Conservation (phyloP, 2,329 filamentous ascomycete species). For the Alternaria viburni region DNA sequence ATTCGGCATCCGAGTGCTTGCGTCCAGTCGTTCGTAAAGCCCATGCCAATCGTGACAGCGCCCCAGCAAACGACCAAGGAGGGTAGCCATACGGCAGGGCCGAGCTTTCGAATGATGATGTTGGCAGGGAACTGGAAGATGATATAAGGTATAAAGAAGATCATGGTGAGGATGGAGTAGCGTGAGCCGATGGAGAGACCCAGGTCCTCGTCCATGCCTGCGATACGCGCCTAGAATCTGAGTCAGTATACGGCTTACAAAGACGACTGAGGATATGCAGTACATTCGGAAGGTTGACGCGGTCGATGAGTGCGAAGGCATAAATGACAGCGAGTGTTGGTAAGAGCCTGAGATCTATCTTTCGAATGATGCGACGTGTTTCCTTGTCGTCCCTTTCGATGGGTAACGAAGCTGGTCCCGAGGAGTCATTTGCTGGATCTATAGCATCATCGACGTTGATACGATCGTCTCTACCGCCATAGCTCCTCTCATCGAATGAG, state of each 20-base stretch:
- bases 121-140: slow-evolving; percentile 41
- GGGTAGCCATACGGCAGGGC: slow-evolving; percentile 34
- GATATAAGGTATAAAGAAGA: slow-evolving; percentile 18
- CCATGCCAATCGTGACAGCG: slow-evolving; percentile 23
- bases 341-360: slow-evolving; percentile 45
- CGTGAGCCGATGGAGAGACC: slow-evolving; percentile 18
- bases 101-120: slow-evolving; percentile 31
- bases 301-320: slow-evolving; percentile 24
- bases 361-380: slow-evolving; percentile 40
- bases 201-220: slow-evolving; percentile 25
- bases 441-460: neutral
- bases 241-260: neutral
- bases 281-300: slow-evolving; percentile 25
- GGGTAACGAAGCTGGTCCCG: neutral
- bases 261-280: neutral
- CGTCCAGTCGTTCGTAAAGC: slow-evolving; percentile 24
- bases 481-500: neutral
- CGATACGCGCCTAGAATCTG: neutral
- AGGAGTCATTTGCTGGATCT: neutral
- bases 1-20: slow-evolving; percentile 17
- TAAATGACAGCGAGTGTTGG: slow-evolving; percentile 43
- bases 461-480: neutral
- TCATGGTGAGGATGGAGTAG: slow-evolving; percentile 17
- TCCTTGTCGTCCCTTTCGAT: slow-evolving; percentile 23
- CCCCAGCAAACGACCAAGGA: slow-evolving; percentile 33